phyloP scores from a whole-genome alignment of 2,329 filamentous ascomycete species.

The Trichoderma cornu-damae region DNA sequence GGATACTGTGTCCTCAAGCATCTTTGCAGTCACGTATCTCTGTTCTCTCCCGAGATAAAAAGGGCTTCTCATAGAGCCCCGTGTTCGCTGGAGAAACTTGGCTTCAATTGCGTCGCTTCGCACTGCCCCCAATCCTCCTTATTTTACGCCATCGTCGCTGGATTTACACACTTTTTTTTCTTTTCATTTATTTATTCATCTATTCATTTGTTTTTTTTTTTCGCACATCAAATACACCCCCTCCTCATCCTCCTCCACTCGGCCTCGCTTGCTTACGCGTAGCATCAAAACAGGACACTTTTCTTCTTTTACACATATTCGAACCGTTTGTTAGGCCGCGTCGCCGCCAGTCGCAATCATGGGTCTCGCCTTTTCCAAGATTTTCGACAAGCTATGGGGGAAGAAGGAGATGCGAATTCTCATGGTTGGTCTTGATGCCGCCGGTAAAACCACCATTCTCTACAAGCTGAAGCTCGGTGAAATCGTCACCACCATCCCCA shows the following conservation, averaged over 20 bases:
- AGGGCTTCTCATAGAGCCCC: slow-evolving; percentile 10
- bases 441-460: slow-evolving; percentile 99
- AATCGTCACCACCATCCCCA: slow-evolving; percentile 98
- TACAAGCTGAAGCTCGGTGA: slow-evolving; percentile 99
- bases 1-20: slow-evolving; percentile 27
- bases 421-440: slow-evolving; percentile 99
- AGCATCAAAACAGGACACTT: slow-evolving; percentile 30
- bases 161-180: too few relatives aligned
- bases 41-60: slow-evolving; percentile 14
- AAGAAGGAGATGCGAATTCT: slow-evolving; percentile 99
- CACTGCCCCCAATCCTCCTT: slow-evolving; percentile 11
- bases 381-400: slow-evolving; percentile 94
- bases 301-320: slow-evolving; percentile 18
- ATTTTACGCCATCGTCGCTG: slow-evolving; percentile 15
- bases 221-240: slow-evolving; percentile 9
- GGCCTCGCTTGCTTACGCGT: slow-evolving; percentile 27
- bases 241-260: not conserved
- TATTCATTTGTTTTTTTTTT: too few relatives aligned
- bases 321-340: slow-evolving; percentile 25
- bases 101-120: slow-evolving; percentile 15
- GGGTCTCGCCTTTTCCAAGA: slow-evolving; percentile 96
- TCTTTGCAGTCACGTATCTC: slow-evolving; percentile 12
- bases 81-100: not conserved
- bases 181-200: too few relatives aligned
- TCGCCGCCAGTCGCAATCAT: slow-evolving; percentile 62